phyloP scores from a whole-genome alignment of 2,329 filamentous ascomycete species.

The Aaosphaeria pasadenensis region DNA sequence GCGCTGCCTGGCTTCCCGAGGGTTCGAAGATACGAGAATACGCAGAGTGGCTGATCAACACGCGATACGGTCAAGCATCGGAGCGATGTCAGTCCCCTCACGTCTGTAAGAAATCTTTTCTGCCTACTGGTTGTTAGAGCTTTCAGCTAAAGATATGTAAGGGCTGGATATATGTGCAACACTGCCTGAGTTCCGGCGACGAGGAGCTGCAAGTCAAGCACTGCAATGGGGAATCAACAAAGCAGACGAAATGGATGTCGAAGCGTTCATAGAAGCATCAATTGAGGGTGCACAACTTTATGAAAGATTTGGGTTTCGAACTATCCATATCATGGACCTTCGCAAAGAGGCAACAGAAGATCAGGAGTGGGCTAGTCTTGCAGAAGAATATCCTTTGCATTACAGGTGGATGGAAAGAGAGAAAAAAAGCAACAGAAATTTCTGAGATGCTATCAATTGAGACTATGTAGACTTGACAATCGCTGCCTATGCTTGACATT shows the following conservation, averaged over 20 bases:
- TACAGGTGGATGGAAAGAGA: conserved; percentile 1
- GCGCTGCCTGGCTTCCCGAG: neutral
- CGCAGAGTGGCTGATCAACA: conserved; percentile 1
- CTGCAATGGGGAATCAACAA: conserved; percentile 27
- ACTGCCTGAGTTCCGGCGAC: conserved; percentile 26
- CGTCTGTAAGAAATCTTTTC: neutral
- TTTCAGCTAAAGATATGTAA: neutral
- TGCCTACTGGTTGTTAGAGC: neutral
- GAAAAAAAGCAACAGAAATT: conserved; percentile 23
- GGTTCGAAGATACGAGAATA: conserved; percentile 1
- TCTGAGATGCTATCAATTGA: too few species aligned
- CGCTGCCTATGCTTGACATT: neutral
- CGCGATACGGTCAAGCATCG: neutral
- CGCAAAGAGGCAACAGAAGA: neutral
- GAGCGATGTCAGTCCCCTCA: neutral
- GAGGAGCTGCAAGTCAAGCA: conserved; percentile 27
- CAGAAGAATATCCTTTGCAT: neutral
- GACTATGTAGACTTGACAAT: too few species aligned
- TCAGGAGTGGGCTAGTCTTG: neutral
- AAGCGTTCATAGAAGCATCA: conserved; percentile 34
- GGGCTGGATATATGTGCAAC: conserved; percentile 7
- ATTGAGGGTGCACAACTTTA: conserved; percentile 33
- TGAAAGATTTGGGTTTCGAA: conserved; percentile 26
- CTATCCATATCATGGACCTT: neutral
- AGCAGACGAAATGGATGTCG: conserved; percentile 32